Percentiles rank a stretch among this genome's conserved stretches.
Conservation (phyloP, 2,329 filamentous ascomycete species). For the Davidsoniella neocaledoniae region DNA sequence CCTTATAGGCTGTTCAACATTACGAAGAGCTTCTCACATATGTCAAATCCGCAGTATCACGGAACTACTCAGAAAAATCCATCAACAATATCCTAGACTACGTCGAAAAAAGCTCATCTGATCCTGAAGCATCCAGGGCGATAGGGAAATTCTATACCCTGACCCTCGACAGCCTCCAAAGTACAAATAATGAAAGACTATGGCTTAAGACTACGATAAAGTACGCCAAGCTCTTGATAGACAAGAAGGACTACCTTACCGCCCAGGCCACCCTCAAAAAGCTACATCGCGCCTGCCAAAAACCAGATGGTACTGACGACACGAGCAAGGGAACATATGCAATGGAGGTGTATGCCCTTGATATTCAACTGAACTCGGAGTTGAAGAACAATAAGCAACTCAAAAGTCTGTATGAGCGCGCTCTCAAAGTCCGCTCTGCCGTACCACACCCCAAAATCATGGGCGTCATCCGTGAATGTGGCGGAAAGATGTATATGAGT, state of each 20-base stretch:
- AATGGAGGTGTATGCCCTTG: conserved; percentile 85
- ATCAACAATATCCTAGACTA: conserved; percentile 99
- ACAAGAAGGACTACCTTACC: conserved; percentile 71
- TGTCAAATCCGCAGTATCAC: conserved; percentile 88
- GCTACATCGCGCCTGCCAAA: conserved; percentile 76
- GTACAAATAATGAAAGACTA: conserved; percentile 88
- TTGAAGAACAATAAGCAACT: conserved; percentile 95
- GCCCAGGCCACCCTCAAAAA: conserved; percentile 74
- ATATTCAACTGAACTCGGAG: conserved; percentile 98
- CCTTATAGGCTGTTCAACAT: conserved; percentile 62
- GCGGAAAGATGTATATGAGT: conserved; percentile 99
- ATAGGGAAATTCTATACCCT: conserved; percentile 94
- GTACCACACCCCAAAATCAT: conserved; percentile 98
- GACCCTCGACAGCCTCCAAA: conserved; percentile 88
- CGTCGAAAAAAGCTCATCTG: conserved; percentile 76
- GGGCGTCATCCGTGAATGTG: conserved; percentile 96
- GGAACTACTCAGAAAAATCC: conserved; percentile 97
- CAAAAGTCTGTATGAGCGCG: conserved; percentile 81
- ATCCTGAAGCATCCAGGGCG: conserved; percentile 51
- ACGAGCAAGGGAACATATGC: conserved; percentile 93
- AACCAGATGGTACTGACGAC: conserved; percentile 73
- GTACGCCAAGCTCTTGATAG: conserved; percentile 76
- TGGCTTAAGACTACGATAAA: conserved; percentile 99
- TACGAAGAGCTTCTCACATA: conserved; percentile 93
- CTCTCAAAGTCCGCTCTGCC: conserved; percentile 83